A percentile compares a stretch with the other conserved stretches of the same genome.
These are phyloP conservation scores for Diaporthe citrichinensis DNA, from an alignment of 2,329 filamentous ascomycete genomes.

Conservation along the genomic window DNA sequence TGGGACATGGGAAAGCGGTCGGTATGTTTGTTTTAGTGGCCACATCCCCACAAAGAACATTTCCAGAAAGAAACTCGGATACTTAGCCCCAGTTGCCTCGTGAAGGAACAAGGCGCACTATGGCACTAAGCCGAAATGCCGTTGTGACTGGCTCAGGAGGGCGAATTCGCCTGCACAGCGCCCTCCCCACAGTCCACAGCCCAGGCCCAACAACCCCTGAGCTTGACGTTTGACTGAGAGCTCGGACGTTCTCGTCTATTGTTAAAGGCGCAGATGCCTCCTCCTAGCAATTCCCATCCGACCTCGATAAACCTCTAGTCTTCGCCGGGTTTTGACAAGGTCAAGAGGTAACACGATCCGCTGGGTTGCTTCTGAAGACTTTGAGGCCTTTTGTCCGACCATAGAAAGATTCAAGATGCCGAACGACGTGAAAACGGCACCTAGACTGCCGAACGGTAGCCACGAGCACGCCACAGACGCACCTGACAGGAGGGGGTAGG, in stretches of 20 bases:
- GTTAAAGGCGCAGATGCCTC: neutral
- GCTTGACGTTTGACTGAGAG: neutral
- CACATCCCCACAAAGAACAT: neutral
- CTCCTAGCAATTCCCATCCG: neutral
- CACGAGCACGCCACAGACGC: constrained; percentile 12
- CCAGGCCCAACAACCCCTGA: neutral
- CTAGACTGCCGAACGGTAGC: constrained; percentile 1
- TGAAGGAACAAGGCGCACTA: neutral
- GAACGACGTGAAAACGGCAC: neutral
- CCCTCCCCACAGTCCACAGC: neutral
- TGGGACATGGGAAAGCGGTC: neutral
- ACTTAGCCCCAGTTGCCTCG: constrained; percentile 1
- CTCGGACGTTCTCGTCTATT: neutral
- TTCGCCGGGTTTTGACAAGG: neutral
- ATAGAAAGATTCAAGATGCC: neutral
- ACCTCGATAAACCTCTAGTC: neutral
- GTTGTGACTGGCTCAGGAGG: constrained; percentile 4
- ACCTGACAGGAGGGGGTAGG: constrained; percentile 12
- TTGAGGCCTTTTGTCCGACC: neutral
- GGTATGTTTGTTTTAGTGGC: neutral
- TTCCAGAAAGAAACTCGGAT: neutral
- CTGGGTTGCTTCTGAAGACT: neutral
- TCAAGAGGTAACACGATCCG: neutral
- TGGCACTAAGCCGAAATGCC: neutral
- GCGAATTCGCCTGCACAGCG: neutral